Evolutionary conservation across 148 eudicot species (phyloP), one percentile per base, ranked within the genome.

Genomic region (Camellia sinensis): DNA sequence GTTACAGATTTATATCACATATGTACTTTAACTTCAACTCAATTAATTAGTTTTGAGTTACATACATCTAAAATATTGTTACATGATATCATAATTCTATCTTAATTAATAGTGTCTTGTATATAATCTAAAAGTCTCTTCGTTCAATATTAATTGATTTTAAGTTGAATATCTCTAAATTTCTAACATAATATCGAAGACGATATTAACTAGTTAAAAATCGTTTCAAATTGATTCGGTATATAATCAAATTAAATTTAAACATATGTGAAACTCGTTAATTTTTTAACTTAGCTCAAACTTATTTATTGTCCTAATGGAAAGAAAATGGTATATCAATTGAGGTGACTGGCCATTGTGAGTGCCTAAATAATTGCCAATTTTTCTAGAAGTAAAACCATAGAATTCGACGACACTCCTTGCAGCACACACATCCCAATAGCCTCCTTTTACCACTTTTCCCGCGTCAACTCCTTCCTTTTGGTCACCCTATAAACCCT

Each of bases 391-490:
- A 68, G 14, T 56, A 29, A 79, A 79, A 63, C 64, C 9, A 18
- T 29, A 64, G 44, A 53, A 73, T 82, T 78, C 37, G 21, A 54
- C 64, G 66, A 65, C 66, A 82, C 80, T 62, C 80, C 48, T 62
- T 12, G 44, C 74, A 72, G 67, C 71, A 65, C 79, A 75, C 71
- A 65, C 79, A 75, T 48, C 50, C 67, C 18, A 64, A 73, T 44
- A 57, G 59, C 41, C 3, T 44, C 54, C 80, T 50, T 44, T 74
- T 45, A 69, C 86, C 78, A 40, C 71, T 61, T 54, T 76, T 83
- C 67, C 41, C 11, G 85, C 73, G 91, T 89, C 89, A 89, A 82
- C 89, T 64, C 74, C 48, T 52, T 56, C 70, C 70, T 66, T 29
- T 71, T 69, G 45, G 13, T 54, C 54, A 22, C 67, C 86, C 75